These are phyloP conservation scores for Leccinum variicolor DNA, from an alignment of 768 basidiomycete species.

Conservation along the genomic window DNA sequence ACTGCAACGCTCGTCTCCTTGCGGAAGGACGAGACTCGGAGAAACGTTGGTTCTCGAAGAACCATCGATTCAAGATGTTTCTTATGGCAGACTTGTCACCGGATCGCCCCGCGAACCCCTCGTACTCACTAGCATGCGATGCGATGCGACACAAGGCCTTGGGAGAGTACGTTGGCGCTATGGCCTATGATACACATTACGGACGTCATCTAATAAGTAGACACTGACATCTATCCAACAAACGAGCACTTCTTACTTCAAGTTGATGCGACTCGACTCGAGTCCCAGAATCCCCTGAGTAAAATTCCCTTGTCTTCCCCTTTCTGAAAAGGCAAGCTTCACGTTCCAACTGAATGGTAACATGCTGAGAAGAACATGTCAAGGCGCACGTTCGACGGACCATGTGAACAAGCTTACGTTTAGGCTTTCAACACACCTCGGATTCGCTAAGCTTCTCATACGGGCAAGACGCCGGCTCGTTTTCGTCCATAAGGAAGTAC, in stretches of 20 bases:
- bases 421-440: background rate
- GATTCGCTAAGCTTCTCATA: conserved; percentile 8
- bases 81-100: background rate
- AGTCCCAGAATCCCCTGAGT: background rate
- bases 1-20: too few relatives aligned
- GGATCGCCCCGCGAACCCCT: too few relatives aligned
- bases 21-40: too few relatives aligned
- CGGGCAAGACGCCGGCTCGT: conserved; percentile 15
- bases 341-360: background rate
- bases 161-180: background rate
- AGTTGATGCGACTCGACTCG: background rate
- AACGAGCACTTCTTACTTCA: background rate
- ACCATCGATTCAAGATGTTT: background rate
- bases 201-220: background rate
- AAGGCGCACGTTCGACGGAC: background rate
- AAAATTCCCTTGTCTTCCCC: background rate
- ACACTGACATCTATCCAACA: background rate
- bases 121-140: too few relatives aligned
- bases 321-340: background rate
- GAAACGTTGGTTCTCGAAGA: too few relatives aligned
- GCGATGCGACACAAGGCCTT: background rate
- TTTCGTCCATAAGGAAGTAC: conserved; percentile 22
- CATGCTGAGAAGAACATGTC: background rate
- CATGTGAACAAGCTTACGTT: background rate
- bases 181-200: background rate